Base-by-base conservation (phyloP, 176 grass and related monocot species). In the Oryza brachyantha region DNA sequence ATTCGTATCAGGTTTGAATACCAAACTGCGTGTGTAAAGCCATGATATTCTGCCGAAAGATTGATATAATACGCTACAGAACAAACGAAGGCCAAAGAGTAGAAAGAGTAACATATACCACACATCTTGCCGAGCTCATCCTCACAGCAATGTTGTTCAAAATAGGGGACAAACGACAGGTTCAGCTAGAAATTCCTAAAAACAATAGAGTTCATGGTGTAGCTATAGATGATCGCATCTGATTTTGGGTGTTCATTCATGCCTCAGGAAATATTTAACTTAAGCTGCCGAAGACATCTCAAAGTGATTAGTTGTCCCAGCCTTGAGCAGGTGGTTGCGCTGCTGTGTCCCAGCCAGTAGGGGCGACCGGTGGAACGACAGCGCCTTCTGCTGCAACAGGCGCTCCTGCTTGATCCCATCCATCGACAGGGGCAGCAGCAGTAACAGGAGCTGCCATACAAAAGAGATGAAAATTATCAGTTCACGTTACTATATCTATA, bases 321-420 rank as follows among this genome's bases (percentile, higher is more conserved):
- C 77, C 81, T 64, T 84, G 62, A 35, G 77, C 72, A 17, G 66
- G 8, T 0, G 93, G 90, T 71, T 84, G 90, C 3, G 68, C 45
- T 69, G 81, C 66, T 11, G 36, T 1, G 5, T 97, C 94, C 94
- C 94, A 97, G 58, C 91, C 88, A 72, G 86, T 25, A 52, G 88
- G n/a, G 50, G 77, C 74, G 21, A 66, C 78, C n/a, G 64, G 69
- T 0, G 84, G 61, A 79, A 88, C 34, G 61, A 46, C 38, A 0
- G 26, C 83, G 37, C 58, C 81, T n/a, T 90, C 87, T 10, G 36
- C 57, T 45, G 77, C 63, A 37, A 39, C 75, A 10, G 54, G 61
- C 50, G 84, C 74, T 24, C 66, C 84, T 19, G 77, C 85, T 25
- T 59, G 46, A 72, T 91, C 94, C 94, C 94, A 97, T 61, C 91